These are phyloP conservation scores for Skeletonema potamos DNA, from an alignment of 108 stramenopile genomes.

Conservation along the genomic window DNA sequence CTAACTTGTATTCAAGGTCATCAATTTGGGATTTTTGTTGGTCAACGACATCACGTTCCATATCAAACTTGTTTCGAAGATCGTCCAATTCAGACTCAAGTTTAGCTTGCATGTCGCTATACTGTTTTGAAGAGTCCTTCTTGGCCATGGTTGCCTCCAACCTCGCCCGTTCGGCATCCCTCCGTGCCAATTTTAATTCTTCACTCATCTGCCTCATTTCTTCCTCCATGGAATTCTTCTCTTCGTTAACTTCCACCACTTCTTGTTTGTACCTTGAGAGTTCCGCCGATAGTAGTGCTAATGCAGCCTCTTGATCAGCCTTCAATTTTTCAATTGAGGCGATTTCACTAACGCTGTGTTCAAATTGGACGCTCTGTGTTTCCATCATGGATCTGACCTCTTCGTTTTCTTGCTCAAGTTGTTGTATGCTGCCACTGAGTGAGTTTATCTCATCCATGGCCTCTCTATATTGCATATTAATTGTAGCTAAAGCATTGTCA, in stretches of 20 bases:
- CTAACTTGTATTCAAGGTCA: conserved; percentile 21
- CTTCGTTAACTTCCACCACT: conserved; percentile 30
- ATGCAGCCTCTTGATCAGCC: conserved; percentile 11
- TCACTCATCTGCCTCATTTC: conserved; percentile 25
- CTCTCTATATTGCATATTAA: conserved; percentile 40
- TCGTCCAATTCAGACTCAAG: conserved; percentile 18
- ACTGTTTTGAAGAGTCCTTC: neutral
- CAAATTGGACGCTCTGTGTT: conserved; percentile 35
- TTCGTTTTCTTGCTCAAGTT: conserved; percentile 38
- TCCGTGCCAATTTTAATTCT: conserved; percentile 25
- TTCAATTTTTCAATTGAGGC: conserved; percentile 33
- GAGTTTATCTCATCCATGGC: conserved; percentile 45
- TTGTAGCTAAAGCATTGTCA: conserved; percentile 22
- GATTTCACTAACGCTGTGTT: conserved; percentile 41
- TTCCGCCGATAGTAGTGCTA: conserved; percentile 23
- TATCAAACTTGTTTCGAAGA: conserved; percentile 26
- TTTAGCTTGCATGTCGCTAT: neutral
- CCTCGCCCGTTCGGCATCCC: conserved; percentile 28
- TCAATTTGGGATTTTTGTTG: conserved; percentile 31
- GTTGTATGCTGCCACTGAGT: conserved; percentile 18
- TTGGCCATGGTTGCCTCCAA: conserved; percentile 15
- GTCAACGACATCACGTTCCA: conserved; percentile 33
- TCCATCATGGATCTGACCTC: conserved; percentile 48
- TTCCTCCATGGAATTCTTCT: conserved; percentile 25
- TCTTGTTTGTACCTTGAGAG: conserved; percentile 29